Evolutionary conservation across 2,329 filamentous ascomycete genomes (phyloP).

Genomic region (Colletotrichum costaricense): DNA sequence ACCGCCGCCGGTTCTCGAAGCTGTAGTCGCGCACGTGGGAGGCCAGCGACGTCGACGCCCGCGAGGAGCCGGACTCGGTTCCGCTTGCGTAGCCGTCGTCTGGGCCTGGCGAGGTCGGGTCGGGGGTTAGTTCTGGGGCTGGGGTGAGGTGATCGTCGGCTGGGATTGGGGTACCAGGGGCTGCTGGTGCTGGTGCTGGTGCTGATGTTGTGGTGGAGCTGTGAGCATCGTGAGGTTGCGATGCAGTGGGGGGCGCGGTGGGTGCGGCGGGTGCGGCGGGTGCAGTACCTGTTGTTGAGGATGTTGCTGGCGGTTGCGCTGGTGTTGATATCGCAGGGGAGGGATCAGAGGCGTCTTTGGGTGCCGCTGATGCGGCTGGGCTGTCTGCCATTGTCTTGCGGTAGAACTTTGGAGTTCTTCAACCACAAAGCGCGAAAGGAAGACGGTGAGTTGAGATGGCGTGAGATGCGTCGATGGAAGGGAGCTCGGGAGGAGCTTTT

Average conservation of each 20-base stretch:
- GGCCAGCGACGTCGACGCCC: constrained; percentile 40
- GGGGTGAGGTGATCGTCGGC: neutral
- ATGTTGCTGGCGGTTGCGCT: neutral
- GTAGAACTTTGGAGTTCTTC: too few species aligned
- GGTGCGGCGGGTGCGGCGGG: neutral
- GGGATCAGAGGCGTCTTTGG: neutral
- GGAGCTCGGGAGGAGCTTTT: neutral
- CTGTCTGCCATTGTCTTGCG: neutral
- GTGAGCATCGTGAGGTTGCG: neutral
- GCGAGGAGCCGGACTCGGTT: constrained; percentile 39
- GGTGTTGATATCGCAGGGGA: too few species aligned
- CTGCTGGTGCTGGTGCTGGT: too few species aligned
- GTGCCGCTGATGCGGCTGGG: neutral
- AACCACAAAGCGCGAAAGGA: neutral
- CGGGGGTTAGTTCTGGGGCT: neutral
- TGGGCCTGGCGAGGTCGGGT: neutral
- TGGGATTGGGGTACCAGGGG: neutral
- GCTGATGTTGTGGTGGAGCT: neutral
- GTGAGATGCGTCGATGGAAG: neutral
- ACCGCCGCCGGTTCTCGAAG: constrained; percentile 55
- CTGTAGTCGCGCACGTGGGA: constrained; percentile 52
- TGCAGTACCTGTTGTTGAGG: neutral
- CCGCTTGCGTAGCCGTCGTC: constrained; percentile 31
- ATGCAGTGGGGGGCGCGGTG: neutral
- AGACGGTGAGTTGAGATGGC: neutral